These are phyloP conservation scores for Coemansia sp. DNA, from an alignment of 192 early-diverging fungal species.

Conservation along the genomic window DNA sequence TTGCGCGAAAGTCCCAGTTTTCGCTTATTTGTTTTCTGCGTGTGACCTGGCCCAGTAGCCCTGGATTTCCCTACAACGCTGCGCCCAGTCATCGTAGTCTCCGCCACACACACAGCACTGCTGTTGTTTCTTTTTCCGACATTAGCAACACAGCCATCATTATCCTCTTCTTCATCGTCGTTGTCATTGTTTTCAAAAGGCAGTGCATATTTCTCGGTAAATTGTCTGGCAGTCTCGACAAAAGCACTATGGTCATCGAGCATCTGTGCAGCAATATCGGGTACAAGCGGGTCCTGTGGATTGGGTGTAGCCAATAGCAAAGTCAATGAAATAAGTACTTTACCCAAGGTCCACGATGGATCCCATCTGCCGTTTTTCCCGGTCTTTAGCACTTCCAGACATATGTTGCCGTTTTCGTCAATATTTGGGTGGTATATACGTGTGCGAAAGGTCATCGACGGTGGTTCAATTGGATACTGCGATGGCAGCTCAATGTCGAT, in stretches of 20 bases:
- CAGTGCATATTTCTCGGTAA: constrained; percentile 36
- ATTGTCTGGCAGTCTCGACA: constrained; percentile 25
- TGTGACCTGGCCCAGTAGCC: constrained; percentile 9
- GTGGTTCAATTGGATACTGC: constrained; percentile 75
- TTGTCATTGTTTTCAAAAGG: constrained; percentile 17
- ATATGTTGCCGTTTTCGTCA: constrained; percentile 76
- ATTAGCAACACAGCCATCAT: neutral
- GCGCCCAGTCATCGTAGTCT: too few relatives aligned
- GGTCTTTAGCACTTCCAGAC: constrained; percentile 69
- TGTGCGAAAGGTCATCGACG: constrained; percentile 69
- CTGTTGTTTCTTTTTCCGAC: constrained; percentile 11
- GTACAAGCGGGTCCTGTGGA: constrained; percentile 72
- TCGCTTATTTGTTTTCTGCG: constrained; percentile 2
- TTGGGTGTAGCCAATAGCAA: constrained; percentile 68
- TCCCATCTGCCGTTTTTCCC: constrained; percentile 65
- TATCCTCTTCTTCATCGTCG: constrained; percentile 12
- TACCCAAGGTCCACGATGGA: constrained; percentile 67
- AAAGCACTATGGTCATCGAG: constrained; percentile 23
- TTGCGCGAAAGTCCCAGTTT: constrained; percentile 29
- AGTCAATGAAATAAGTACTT: constrained; percentile 61
- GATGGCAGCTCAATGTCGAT: constrained; percentile 56
- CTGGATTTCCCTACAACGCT: too few relatives aligned
- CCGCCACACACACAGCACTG: too few relatives aligned
- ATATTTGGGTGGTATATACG: constrained; percentile 84
- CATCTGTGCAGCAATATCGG: constrained; percentile 59